Percentiles rank a stretch among this genome's conserved stretches.
Conservation (phyloP, 2,329 filamentous ascomycete genomes). For the Cladosporium oxysporum region DNA sequence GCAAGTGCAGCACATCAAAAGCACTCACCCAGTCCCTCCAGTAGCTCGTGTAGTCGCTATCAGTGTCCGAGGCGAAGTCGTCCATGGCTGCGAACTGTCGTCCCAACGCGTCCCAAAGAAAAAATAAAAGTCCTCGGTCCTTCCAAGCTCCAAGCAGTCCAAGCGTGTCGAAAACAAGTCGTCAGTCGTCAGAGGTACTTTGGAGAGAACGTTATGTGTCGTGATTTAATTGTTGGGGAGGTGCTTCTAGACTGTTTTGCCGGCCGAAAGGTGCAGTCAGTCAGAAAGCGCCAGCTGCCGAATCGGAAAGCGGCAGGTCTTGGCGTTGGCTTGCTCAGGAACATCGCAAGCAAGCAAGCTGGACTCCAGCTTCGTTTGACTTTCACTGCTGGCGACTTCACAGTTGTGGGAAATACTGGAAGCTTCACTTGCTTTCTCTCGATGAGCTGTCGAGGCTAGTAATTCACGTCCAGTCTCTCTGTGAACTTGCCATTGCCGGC, state of each 20-base stretch:
- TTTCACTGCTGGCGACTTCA: background rate
- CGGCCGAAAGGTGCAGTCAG: background rate
- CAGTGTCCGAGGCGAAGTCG: conserved; percentile 95
- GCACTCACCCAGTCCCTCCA: conserved; percentile 96
- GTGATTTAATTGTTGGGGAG: background rate
- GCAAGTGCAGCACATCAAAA: background rate
- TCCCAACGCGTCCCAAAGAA: background rate
- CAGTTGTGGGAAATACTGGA: too few species aligned
- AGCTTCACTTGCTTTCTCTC: too few species aligned
- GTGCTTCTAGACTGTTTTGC: background rate
- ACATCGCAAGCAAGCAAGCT: background rate
- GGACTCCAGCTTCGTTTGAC: background rate
- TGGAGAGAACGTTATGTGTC: background rate
- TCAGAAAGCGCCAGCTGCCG: background rate
- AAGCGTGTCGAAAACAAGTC: background rate
- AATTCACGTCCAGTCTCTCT: too few species aligned
- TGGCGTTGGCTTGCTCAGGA: background rate
- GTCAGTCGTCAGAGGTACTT: background rate
- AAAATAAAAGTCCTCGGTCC: background rate
- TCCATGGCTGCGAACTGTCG: conserved; percentile 64
- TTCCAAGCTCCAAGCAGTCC: background rate
- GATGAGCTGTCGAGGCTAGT: too few species aligned
- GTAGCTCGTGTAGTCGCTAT: conserved; percentile 98
- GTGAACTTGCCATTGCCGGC: too few species aligned
- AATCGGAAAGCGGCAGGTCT: background rate